Evolutionary conservation across 345 rosid genomes (phyloP).

Genomic region (Turritis glabra): DNA sequence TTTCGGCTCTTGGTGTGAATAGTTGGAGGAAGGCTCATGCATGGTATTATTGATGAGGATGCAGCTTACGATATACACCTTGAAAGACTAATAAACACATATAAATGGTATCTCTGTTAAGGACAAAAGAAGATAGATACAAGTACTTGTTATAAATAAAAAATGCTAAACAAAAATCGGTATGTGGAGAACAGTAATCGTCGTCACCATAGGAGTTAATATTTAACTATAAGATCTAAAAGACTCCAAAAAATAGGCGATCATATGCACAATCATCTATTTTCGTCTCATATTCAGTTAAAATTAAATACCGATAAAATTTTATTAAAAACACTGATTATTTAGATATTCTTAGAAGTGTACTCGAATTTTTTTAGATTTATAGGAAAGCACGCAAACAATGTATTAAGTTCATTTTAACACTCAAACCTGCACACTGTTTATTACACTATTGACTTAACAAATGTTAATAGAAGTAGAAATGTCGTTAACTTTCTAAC

Average conservation of each 20-base stretch:
- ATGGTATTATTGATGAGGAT: not conserved
- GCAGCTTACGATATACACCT: not conserved
- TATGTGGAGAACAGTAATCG: conserved; percentile 1
- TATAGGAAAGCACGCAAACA: not conserved
- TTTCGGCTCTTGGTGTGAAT: not conserved
- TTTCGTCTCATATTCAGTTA: not conserved
- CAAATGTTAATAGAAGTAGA: not conserved
- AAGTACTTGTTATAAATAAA: too few relatives aligned
- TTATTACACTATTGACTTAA: too few relatives aligned
- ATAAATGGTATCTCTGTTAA: too few relatives aligned
- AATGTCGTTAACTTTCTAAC: not conserved
- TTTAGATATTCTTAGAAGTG: not conserved
- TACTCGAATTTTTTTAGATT: too few relatives aligned
- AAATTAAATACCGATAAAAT: not conserved
- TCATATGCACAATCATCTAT: not conserved
- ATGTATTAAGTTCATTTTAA: not conserved
- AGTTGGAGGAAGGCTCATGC: not conserved
- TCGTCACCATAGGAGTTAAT: not conserved
- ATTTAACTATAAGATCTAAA: not conserved
- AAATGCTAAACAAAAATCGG: not conserved
- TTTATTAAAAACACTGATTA: not conserved
- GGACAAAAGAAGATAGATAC: too few relatives aligned
- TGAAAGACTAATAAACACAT: not conserved
- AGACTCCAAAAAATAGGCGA: not conserved
- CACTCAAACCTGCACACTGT: too few relatives aligned